Conservation (phyloP, 768 basidiomycete genomes). For the Trametes elegans region DNA sequence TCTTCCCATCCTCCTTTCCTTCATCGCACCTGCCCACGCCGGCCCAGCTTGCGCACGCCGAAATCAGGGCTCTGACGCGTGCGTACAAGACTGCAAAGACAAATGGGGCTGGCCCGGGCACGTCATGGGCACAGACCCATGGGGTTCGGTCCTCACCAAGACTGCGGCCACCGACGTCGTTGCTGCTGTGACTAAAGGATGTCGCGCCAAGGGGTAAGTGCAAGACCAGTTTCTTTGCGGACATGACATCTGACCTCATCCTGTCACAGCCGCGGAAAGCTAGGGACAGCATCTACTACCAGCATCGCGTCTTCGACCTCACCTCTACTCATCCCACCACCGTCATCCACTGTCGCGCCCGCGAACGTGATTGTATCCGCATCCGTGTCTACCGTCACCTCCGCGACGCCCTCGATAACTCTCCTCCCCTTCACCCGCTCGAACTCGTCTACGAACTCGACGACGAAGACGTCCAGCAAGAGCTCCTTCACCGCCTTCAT, state of each 20-base stretch:
- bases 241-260: not conserved
- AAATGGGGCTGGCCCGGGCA: conserved; percentile 40
- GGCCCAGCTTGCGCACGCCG: conserved; percentile 28
- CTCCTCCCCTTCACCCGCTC: conserved; percentile 6
- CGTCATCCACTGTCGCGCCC: conserved; percentile 21
- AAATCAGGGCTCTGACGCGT: conserved; percentile 21
- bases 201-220: conserved; percentile 27
- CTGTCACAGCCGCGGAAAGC: not conserved
- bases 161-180: conserved; percentile 41
- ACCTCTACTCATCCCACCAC: conserved; percentile 18
- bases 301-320: conserved; percentile 20
- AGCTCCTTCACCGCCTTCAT: not conserved
- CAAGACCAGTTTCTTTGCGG: not conserved
- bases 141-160: conserved; percentile 45
- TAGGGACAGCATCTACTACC: conserved; percentile 7
- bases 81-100: conserved; percentile 22
- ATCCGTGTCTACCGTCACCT: not conserved
- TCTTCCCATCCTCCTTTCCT: conserved; percentile 22
- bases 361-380: conserved; percentile 5
- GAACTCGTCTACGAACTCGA: too few relatives aligned
- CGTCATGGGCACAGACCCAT: conserved; percentile 53
- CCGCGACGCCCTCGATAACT: conserved; percentile 11
- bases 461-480: conserved; percentile 1
- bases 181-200: conserved; percentile 41
- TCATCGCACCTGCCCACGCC: conserved; percentile 24